Evolutionary conservation across 805 yeast genomes (phyloP), one percentile per base, ranked within the genome.

Genomic region (Candida parachauliodes): DNA sequence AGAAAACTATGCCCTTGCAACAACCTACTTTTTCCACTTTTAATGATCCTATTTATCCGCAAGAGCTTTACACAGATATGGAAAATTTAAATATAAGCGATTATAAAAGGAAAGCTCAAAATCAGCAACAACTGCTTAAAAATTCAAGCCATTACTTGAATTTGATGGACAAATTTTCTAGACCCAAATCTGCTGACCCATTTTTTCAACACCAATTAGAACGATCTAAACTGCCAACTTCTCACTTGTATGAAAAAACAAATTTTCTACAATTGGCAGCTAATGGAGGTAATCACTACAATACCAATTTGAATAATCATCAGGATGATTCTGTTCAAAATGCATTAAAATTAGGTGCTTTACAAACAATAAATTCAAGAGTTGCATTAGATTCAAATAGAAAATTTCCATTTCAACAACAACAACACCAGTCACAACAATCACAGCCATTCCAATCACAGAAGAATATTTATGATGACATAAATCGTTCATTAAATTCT

Each of bases 291-390:
- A 30, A 24, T 11, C 27, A 14, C 23, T 18, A 34, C 16, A 16
- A 17, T 5, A 2, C 18, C 15, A 32, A 32, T 28, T 20, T 26
- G 11, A 28, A 34, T 28, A 35, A 30, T 35, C 44, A 39, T 25
- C 46, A 54, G 6, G 61, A 59, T 28, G 62, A 57, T 31, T 27
- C 57, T 25, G 51, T 63, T n/a, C 63, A 60, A 40, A 57, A 62
- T 11, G 74, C 76, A n/a, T 59, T 75, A 57, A 81, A 81, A 51
- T 60, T 81, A 45, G 83, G 83, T 4, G 87, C 87, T 0, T 65
- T 81, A 39, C 74, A 81, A 18, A 80, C 87, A 2, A 80, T 79
- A 43, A 77, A 77, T 55, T 70, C 74, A 6, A 57, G 85, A 16
- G 78, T 68, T 27, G 73, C 71, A 1, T 57, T 68, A 43, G 74